Percentiles rank a stretch among this genome's conserved stretches.
Evolutionary conservation across 2,329 filamentous ascomycete species (phyloP).

Genomic region (Rutstroemia sydowiana): DNA sequence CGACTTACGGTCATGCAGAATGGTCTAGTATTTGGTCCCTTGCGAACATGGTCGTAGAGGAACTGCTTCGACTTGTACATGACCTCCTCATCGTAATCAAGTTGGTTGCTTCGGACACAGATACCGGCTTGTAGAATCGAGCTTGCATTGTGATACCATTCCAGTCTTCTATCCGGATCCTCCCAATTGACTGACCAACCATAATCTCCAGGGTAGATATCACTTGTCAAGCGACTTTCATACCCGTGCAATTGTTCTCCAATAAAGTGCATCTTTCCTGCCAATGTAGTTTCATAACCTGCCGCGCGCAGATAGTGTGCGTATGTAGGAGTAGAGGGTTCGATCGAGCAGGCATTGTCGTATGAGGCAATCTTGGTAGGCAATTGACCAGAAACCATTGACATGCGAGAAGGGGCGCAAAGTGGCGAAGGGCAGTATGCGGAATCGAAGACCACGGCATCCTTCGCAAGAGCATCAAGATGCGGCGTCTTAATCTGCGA

Average conservation of each 20-base stretch:
- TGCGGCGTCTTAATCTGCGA: conserved; percentile 91
- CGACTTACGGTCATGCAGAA: conserved; percentile 65
- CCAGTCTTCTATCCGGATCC: conserved; percentile 72
- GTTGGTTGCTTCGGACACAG: conserved; percentile 86
- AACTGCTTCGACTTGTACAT: conserved; percentile 78
- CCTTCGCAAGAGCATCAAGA: conserved; percentile 72
- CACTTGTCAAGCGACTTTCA: conserved; percentile 84
- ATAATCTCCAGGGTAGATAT: conserved; percentile 92
- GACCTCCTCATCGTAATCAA: conserved; percentile 94
- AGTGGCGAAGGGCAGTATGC: conserved; percentile 92
- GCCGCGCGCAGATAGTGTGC: conserved; percentile 81
- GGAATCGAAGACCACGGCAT: conserved; percentile 83
- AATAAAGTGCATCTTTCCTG: conserved; percentile 97
- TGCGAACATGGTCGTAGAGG: conserved; percentile 82
- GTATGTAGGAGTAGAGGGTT: conserved; percentile 81
- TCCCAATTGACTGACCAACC: conserved; percentile 97
- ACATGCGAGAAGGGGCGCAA: conserved; percentile 87
- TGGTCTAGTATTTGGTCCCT: conserved; percentile 63
- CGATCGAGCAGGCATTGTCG: conserved; percentile 82
- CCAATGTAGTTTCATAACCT: conserved; percentile 84
- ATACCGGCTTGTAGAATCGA: conserved; percentile 85
- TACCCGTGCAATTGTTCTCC: conserved; percentile 93
- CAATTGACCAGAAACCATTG: conserved; percentile 86
- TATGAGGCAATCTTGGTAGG: conserved; percentile 88
- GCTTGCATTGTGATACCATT: conserved; percentile 96